Percentiles rank a stretch among this genome's conserved stretches.
Evolutionary conservation across 129 eudicot genomes (phyloP).

Genomic region (Ambrosia trifida): DNA sequence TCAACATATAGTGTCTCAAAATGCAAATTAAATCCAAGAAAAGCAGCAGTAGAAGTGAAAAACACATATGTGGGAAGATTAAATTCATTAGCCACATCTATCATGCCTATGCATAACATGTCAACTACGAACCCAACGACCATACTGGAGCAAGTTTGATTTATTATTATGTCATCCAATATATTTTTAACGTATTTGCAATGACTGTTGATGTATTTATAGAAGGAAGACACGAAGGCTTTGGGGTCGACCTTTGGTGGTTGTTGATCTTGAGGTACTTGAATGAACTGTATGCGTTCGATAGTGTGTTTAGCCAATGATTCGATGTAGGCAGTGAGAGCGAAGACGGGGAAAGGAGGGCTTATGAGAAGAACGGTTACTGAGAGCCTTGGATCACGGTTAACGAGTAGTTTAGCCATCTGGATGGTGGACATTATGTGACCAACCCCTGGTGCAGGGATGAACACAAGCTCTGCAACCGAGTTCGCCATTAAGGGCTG

Average conservation of each 20-base stretch:
- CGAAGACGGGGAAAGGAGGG: neutral
- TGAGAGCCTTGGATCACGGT: neutral
- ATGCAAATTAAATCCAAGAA: slow-evolving; percentile 23
- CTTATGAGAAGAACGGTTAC: neutral
- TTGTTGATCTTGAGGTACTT: slow-evolving; percentile 1
- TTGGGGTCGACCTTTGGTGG: neutral
- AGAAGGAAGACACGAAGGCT: neutral
- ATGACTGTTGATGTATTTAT: slow-evolving; percentile 22
- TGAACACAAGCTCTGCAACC: slow-evolving; percentile 10
- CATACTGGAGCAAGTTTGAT: neutral
- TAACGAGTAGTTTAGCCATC: slow-evolving; percentile 8
- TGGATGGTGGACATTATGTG: slow-evolving; percentile 18
- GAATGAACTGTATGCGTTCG: slow-evolving; percentile 13
- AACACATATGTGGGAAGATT: slow-evolving; percentile 29
- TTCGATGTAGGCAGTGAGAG: slow-evolving; percentile 11
- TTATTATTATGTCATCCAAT: neutral
- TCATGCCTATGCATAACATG: slow-evolving; percentile 35
- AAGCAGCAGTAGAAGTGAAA: slow-evolving; percentile 28
- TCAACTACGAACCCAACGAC: slow-evolving; percentile 32
- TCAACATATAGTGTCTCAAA: slow-evolving; percentile 10
- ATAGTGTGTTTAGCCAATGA: neutral
- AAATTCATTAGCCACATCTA: slow-evolving; percentile 45
- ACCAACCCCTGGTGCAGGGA: slow-evolving; percentile 18
- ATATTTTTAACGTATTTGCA: slow-evolving; percentile 9
- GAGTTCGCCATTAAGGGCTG: neutral